Base-by-base conservation (phyloP, 148 eudicot species). In the Persicaria maculosa region DNA sequence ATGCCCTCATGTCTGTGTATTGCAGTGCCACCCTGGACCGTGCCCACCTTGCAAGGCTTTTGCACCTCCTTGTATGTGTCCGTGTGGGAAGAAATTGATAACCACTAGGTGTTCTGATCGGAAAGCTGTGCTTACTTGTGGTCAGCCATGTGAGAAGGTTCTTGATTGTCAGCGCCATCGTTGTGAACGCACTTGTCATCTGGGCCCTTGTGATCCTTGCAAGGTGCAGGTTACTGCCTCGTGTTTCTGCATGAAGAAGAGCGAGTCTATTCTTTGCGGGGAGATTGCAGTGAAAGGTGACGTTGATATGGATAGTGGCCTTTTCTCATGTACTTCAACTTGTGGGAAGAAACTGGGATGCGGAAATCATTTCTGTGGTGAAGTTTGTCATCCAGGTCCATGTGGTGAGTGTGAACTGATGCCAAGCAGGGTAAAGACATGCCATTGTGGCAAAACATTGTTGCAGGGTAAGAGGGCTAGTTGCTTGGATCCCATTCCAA, bases 1-100 rank as follows among this genome's bases (percentile, higher is more conserved):
- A 3, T 95, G 99, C 74, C 99, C 94, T 59, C 96, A 95, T 88
- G 79, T 74, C 76, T 95, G 99, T 83, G 99, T 95, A 52, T 69
- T 95, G 81, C 97, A 92, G 74, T 95, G 99, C 77, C 97, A 95
- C 65, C 97, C 94, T 74, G 99, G 97, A 50, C 99, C 97, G 25
- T 95, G 96, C 74, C 92, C 96, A 0, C 97, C 97, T 69, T 95
- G 97, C 75, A 92, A 89, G 92, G 97, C 92, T 47, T 95, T 95
- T 87, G 97, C 96, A 19, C 96, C 96, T 15, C 97, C 96, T 6
- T 79, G 88, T 40, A 71, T 74, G 44, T 95, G 99, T 72, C 96
- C 94, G 45, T 95, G 94, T 79, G 94, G 91, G 74, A 95, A 95
- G 85, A 81, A 95, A 65, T 77, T 86, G 15, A 83, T 90, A 50